These are phyloP conservation scores for Baorangia bicolor DNA, from an alignment of 768 basidiomycete genomes.

Conservation along the genomic window DNA sequence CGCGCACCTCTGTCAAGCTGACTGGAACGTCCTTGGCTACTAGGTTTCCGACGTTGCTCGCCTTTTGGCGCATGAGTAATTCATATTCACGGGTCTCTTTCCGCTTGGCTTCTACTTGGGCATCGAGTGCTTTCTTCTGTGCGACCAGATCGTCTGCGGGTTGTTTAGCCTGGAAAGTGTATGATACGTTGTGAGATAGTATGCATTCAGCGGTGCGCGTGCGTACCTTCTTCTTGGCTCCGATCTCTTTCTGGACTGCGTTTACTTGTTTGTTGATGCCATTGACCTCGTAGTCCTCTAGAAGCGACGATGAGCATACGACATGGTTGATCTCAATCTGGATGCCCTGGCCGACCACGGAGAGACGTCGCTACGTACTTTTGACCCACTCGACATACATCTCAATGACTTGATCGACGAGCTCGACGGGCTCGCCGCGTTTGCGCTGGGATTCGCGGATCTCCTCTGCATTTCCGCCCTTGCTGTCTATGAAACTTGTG, in stretches of 20 bases:
- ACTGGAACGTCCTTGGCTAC: conserved; percentile 86
- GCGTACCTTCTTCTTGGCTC: conserved; percentile 84
- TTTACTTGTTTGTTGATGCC: conserved; percentile 81
- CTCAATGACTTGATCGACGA: conserved; percentile 91
- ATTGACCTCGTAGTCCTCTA: conserved; percentile 88
- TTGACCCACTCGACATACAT: conserved; percentile 95
- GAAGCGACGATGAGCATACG: not conserved
- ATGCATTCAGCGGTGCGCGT: not conserved
- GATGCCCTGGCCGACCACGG: not conserved
- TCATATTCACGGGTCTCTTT: conserved; percentile 79
- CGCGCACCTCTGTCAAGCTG: conserved; percentile 77
- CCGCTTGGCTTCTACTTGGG: conserved; percentile 70
- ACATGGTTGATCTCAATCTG: not conserved
- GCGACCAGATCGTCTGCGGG: conserved; percentile 84
- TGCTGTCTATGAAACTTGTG: conserved; percentile 75
- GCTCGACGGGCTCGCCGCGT: conserved; percentile 82
- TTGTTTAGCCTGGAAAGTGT: conserved; percentile 73
- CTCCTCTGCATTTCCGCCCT: conserved; percentile 89
- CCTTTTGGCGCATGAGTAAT: conserved; percentile 73
- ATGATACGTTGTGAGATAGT: not conserved
- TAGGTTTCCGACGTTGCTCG: conserved; percentile 85
- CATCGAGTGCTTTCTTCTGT: conserved; percentile 82
- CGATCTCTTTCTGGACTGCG: conserved; percentile 91
- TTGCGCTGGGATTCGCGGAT: conserved; percentile 92
- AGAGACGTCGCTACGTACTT: conserved; percentile 53